Base-by-base conservation (phyloP, 192 early-diverging fungal species). In the Backusella parvicylindrica region DNA sequence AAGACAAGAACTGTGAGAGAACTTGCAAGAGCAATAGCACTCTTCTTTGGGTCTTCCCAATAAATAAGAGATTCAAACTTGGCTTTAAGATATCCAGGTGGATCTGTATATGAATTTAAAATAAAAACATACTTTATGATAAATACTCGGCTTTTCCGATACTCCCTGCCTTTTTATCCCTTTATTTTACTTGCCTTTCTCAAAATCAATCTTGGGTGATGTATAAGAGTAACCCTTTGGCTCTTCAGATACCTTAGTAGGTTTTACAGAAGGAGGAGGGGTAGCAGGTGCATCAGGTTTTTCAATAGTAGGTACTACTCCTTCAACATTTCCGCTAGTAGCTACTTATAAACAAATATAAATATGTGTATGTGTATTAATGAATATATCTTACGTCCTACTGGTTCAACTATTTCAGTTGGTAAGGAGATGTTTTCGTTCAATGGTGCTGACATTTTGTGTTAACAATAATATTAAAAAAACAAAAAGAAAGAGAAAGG, bases 31-130 rank as follows among this genome's bases (percentile, higher is more conserved):
- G 32, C 64, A 16, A 70, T 47, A 13, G 23, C 73, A 64, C 77
- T 78, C 28, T 74, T 71, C 18, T 72, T 47, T 12, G 81, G 81
- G 31, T 82, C 43, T 21, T 82, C 76, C 81, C 81, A 82, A 31
- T 72, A 70, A 28, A 82, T 76, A 23, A 79, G 74, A 15, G 76
- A 78, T 33, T 71, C 41, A 26, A 66, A 33, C 26, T 66, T 69
- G 63, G 77, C 36, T 31, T 76, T 69, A 38, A 82, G 64, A 49
- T 76, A 78, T 11, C 47, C 40, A 18, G 73, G 49, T 32, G 81
- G 77, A 16, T 72, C 71, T 72, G 21, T 68, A 68, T 38, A 32
- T 63, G 21, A 28, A 28, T 63, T 63, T 63, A 28, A 28, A 30
- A 65, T 13, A 65, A 33, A n/a, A 65, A n/a, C 15, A 50, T 4